A percentile compares a stretch with the other conserved stretches of the same genome.
Evolutionary conservation across 306 rosid species (phyloP).

Genomic region (Gynostemma pentaphyllum): DNA sequence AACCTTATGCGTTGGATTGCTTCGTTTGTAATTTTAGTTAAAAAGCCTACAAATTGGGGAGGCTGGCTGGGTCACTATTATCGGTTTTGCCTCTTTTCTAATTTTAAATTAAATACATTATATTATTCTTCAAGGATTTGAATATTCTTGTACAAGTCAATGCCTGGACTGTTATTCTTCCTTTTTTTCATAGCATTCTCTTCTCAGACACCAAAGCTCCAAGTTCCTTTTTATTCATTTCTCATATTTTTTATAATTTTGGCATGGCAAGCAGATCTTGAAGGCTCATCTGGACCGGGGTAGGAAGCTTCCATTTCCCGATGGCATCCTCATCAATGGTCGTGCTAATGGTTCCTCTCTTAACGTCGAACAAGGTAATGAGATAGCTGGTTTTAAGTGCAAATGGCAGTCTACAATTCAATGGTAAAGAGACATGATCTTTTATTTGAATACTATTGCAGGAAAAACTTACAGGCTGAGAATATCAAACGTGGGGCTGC

Average conservation of each 20-base stretch:
- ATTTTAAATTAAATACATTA: too few relatives aligned
- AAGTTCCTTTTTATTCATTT: not conserved
- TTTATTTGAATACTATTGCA: conserved; percentile 14
- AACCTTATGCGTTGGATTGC: too few relatives aligned
- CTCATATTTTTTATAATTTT: not conserved
- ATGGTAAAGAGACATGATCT: not conserved
- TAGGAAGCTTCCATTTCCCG: conserved; percentile 71
- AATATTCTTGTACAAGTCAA: too few relatives aligned
- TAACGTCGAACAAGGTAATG: conserved; percentile 75
- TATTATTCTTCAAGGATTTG: too few relatives aligned
- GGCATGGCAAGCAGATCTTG: conserved; percentile 31
- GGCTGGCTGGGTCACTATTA: too few relatives aligned
- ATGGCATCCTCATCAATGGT: conserved; percentile 93
- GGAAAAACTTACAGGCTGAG: conserved; percentile 91
- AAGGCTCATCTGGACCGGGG: conserved; percentile 62
- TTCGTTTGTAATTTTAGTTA: too few relatives aligned
- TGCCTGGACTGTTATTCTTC: too few relatives aligned
- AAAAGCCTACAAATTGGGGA: too few relatives aligned
- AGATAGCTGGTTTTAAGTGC: not conserved
- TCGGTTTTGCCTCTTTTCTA: too few relatives aligned
- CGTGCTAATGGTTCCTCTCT: conserved; percentile 55
- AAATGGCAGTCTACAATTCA: not conserved
- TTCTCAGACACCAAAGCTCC: too few relatives aligned
- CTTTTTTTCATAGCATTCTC: too few relatives aligned
- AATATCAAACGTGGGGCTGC: conserved; percentile 86